phyloP scores from a whole-genome alignment of 306 rosid species.

The Prunus padus region DNA sequence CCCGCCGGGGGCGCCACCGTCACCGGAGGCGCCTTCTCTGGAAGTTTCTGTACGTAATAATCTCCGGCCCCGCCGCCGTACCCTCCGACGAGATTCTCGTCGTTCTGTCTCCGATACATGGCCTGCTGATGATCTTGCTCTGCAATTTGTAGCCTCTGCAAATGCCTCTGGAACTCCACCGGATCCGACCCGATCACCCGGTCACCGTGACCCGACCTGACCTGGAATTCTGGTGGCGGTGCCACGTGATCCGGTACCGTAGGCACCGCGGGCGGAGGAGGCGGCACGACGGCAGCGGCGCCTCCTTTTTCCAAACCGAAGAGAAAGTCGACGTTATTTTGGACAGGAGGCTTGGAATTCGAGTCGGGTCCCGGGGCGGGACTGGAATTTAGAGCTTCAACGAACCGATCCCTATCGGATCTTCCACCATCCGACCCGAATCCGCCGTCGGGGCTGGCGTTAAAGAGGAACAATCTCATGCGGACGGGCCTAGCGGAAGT shows the following conservation, averaged over 20 bases:
- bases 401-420: slow-evolving; percentile 56
- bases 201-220: slow-evolving; percentile 30
- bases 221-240: slow-evolving; percentile 37
- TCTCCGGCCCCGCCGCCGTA: slow-evolving; percentile 59
- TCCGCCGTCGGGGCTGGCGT: slow-evolving; percentile 16
- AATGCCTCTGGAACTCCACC: slow-evolving; percentile 63
- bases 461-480: slow-evolving; percentile 75
- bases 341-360: slow-evolving; percentile 36
- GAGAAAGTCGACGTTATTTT: slow-evolving; percentile 54
- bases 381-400: slow-evolving; percentile 52
- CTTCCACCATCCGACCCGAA: slow-evolving; percentile 38
- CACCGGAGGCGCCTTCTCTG: slow-evolving; percentile 49
- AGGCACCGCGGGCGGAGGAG: slow-evolving; percentile 24
- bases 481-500: slow-evolving; percentile 65
- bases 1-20: slow-evolving; percentile 26
- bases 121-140: slow-evolving; percentile 47
- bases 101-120: slow-evolving; percentile 56
- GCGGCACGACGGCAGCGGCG: slow-evolving; percentile 29
- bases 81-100: slow-evolving; percentile 42
- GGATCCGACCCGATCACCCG: slow-evolving; percentile 53
- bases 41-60: slow-evolving; percentile 48
- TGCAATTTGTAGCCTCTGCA: slow-evolving; percentile 60
- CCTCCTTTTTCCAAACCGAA: slow-evolving; percentile 58
- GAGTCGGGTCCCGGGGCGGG: slow-evolving; percentile 29
- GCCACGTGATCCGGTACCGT: slow-evolving; percentile 47